These are phyloP conservation scores for Bidens hawaiensis DNA, from an alignment of 140 eudicot species.

Conservation along the genomic window DNA sequence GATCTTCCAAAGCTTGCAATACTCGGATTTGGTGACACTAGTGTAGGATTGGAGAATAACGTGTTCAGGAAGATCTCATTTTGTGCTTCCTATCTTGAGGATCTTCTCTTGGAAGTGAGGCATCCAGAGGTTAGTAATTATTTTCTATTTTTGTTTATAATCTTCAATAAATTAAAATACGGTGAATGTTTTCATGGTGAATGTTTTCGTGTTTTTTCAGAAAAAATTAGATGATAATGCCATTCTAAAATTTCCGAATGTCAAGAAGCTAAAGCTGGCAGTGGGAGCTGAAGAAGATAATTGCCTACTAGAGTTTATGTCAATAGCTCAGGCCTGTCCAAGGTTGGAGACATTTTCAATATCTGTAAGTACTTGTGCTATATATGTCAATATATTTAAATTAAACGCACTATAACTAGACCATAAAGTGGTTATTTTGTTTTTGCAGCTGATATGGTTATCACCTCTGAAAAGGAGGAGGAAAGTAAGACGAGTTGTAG, in stretches of 20 bases:
- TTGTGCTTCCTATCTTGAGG: slow-evolving; percentile 26
- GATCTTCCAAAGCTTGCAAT: slow-evolving; percentile 38
- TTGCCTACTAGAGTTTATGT: slow-evolving; percentile 27
- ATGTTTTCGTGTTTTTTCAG: slow-evolving; percentile 25
- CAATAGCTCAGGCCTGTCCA: slow-evolving; percentile 34
- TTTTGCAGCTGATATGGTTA: slow-evolving; percentile 36
- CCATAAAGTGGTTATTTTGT: neutral
- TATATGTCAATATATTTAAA: neutral
- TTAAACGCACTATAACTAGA: neutral
- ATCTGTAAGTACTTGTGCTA: slow-evolving; percentile 34
- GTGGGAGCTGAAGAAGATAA: slow-evolving; percentile 38
- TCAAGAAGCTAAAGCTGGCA: slow-evolving; percentile 34
- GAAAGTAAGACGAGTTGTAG: slow-evolving; percentile 25
- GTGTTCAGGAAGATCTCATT: slow-evolving; percentile 29
- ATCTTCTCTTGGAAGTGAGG: slow-evolving; percentile 29
- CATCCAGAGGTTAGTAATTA: slow-evolving; percentile 22
- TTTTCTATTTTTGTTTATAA: neutral
- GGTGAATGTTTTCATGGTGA: no score
- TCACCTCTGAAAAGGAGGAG: slow-evolving; percentile 24
- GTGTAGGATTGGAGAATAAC: slow-evolving; percentile 18
- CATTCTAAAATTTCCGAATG: slow-evolving; percentile 31
- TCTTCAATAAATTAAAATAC: neutral
- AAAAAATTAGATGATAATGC: slow-evolving; percentile 2
- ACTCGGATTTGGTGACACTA: slow-evolving; percentile 23
- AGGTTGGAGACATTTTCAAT: slow-evolving; percentile 32